These are phyloP conservation scores for Alternaria burnsii DNA, from an alignment of 2,329 filamentous ascomycete genomes.

Conservation along the genomic window DNA sequence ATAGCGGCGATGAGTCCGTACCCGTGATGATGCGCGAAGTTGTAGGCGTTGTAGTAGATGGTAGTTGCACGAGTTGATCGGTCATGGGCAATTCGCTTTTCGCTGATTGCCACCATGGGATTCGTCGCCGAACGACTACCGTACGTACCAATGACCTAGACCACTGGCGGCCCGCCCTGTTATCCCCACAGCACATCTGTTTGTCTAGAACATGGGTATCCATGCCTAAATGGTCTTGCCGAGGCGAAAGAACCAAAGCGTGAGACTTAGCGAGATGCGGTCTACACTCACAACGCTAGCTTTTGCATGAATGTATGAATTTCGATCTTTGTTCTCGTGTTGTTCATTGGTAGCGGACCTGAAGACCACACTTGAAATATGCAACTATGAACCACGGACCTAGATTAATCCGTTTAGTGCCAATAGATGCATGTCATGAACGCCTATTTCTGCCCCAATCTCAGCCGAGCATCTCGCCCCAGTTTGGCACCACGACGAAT, in stretches of 20 bases:
- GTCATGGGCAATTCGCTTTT: slow-evolving; percentile 2
- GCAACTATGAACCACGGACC: background rate
- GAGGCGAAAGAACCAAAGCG: background rate
- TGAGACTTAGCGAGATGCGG: background rate
- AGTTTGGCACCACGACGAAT: slow-evolving; percentile 70
- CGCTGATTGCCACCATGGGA: slow-evolving; percentile 3
- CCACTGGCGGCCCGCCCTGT: background rate
- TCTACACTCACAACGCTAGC: background rate
- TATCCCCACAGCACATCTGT: background rate
- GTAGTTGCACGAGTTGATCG: background rate
- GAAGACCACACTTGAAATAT: background rate
- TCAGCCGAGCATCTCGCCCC: slow-evolving; percentile 60
- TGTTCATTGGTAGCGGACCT: background rate
- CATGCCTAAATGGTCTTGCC: background rate
- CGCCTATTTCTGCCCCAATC: background rate
- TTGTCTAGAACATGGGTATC: background rate
- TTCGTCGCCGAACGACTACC: slow-evolving; percentile 10
- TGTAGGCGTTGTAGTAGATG: slow-evolving; percentile 2
- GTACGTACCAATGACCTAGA: slow-evolving; percentile 2
- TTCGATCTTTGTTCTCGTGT: background rate
- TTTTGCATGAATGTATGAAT: background rate
- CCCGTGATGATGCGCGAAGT: background rate
- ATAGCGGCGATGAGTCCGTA: background rate
- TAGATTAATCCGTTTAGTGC: background rate
- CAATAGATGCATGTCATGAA: slow-evolving; percentile 2